Percentiles rank a stretch among this genome's conserved stretches.
These are phyloP conservation scores for Russula ochroleuca DNA, from an alignment of 768 basidiomycete species.

Conservation along the genomic window DNA sequence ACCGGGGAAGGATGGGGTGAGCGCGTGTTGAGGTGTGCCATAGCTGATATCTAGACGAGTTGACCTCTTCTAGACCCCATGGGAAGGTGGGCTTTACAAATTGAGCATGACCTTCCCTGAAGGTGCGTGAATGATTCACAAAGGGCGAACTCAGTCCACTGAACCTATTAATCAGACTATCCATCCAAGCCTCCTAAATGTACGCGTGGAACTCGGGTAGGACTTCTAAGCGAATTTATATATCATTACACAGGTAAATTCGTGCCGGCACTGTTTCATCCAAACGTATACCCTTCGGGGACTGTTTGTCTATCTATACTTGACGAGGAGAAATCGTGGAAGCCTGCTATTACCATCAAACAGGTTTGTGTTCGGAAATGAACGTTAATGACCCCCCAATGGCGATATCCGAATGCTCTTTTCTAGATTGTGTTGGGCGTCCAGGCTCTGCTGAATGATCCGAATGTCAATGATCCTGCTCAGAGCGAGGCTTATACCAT, in stretches of 20 bases:
- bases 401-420: neutral
- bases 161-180: conserved; percentile 55
- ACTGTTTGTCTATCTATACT: conserved; percentile 97
- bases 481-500: conserved; percentile 98
- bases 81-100: conserved; percentile 97
- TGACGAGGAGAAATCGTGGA: conserved; percentile 99
- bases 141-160: conserved; percentile 2
- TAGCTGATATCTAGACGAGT: neutral
- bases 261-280: conserved; percentile 91
- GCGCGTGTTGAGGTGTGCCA: conserved; percentile 33
- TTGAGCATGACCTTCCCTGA: conserved; percentile 94
- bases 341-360: conserved; percentile 98
- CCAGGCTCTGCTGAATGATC: conserved; percentile 92
- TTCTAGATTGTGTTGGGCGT: conserved; percentile 88
- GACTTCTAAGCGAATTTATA: conserved; percentile 12
- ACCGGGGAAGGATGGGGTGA: conserved; percentile 83
- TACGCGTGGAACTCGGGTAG: conserved; percentile 37
- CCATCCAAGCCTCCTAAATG: conserved; percentile 95
- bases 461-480: conserved; percentile 95
- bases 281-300: conserved; percentile 98
- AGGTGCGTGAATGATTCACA: conserved; percentile 46
- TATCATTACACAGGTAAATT: conserved; percentile 74
- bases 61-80: conserved; percentile 64
- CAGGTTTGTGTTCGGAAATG: conserved; percentile 52
- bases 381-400: too few relatives aligned